Evolutionary conservation across 2,329 filamentous ascomycete species (phyloP).

Genomic region (Biscogniauxia sp.): DNA sequence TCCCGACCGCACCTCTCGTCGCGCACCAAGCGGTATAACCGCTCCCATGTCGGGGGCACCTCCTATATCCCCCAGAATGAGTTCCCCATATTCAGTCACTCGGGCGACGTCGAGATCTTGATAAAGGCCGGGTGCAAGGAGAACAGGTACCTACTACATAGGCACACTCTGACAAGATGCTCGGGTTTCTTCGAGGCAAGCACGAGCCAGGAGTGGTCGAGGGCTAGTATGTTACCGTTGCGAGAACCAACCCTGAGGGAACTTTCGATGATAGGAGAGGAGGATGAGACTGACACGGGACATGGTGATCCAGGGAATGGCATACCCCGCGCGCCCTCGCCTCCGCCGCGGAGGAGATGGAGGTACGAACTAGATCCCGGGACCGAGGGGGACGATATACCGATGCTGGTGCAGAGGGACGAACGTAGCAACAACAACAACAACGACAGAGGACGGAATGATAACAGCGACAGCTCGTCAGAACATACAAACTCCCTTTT

Average conservation of each 20-base stretch:
- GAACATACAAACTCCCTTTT: slow-evolving; percentile 51
- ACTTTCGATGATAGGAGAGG: slow-evolving; percentile 54
- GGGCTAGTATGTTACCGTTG: slow-evolving; percentile 35
- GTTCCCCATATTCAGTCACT: slow-evolving; percentile 86
- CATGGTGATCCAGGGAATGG: slow-evolving; percentile 36
- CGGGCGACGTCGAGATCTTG: slow-evolving; percentile 84
- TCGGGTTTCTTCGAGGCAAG: slow-evolving; percentile 92
- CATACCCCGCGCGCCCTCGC: slow-evolving; percentile 36
- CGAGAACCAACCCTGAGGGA: slow-evolving; percentile 38
- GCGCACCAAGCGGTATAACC: slow-evolving; percentile 70
- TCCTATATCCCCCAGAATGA: slow-evolving; percentile 77
- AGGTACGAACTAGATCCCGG: slow-evolving; percentile 84
- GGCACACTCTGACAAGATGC: slow-evolving; percentile 82
- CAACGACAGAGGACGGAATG: slow-evolving; percentile 42
- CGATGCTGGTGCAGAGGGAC: slow-evolving; percentile 84
- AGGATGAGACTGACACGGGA: slow-evolving; percentile 36
- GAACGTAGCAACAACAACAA: slow-evolving; percentile 29
- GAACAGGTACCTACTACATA: slow-evolving; percentile 83
- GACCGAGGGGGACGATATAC: slow-evolving; percentile 69
- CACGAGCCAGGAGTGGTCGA: slow-evolving; percentile 76
- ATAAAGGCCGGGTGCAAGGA: slow-evolving; percentile 69
- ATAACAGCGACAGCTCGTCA: slow-evolving; percentile 13
- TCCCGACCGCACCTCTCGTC: slow-evolving; percentile 45
- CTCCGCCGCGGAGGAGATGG: slow-evolving; percentile 64
- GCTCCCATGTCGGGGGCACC: slow-evolving; percentile 74